A percentile compares a stretch with the other conserved stretches of the same genome.
Evolutionary conservation across 768 basidiomycete species (phyloP).

Genomic region (Boletus eberwhitei): DNA sequence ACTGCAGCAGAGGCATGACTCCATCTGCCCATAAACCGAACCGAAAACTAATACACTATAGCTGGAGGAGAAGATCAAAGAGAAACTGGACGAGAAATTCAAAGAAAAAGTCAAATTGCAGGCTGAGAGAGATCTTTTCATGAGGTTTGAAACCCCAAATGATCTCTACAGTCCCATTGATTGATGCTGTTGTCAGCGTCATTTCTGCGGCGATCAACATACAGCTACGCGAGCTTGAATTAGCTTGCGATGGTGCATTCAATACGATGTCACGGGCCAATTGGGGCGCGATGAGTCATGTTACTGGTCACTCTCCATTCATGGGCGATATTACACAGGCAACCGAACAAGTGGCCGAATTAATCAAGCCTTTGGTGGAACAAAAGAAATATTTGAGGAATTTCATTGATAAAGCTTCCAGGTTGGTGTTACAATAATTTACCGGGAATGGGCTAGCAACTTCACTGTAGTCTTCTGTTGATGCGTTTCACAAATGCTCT

Average conservation of each 20-base stretch:
- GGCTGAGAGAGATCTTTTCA: slow-evolving; percentile 82
- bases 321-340: slow-evolving; percentile 71
- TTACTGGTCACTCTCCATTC: slow-evolving; percentile 84
- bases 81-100: slow-evolving; percentile 72
- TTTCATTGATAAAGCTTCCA: slow-evolving; percentile 89
- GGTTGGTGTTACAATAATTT: slow-evolving; percentile 44
- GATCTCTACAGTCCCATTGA: neutral
- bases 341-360: slow-evolving; percentile 72
- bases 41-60: slow-evolving; percentile 29
- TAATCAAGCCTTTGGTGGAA: slow-evolving; percentile 78
- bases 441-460: neutral
- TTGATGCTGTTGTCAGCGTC: slow-evolving; percentile 45
- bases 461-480: slow-evolving; percentile 62
- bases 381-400: slow-evolving; percentile 94
- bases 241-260: slow-evolving; percentile 77
- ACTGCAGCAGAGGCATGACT: slow-evolving; percentile 77
- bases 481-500: slow-evolving; percentile 86
- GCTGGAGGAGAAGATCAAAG: slow-evolving; percentile 90
- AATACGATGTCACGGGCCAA: slow-evolving; percentile 70
- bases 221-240: slow-evolving; percentile 82
- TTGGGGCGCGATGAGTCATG: slow-evolving; percentile 78
- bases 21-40: neutral
- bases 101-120: slow-evolving; percentile 82
- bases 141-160: slow-evolving; percentile 52
- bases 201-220: slow-evolving; percentile 80